Evolutionary conservation across 208 protist species (phyloP).

Genomic region (Crithidia bombi): DNA sequence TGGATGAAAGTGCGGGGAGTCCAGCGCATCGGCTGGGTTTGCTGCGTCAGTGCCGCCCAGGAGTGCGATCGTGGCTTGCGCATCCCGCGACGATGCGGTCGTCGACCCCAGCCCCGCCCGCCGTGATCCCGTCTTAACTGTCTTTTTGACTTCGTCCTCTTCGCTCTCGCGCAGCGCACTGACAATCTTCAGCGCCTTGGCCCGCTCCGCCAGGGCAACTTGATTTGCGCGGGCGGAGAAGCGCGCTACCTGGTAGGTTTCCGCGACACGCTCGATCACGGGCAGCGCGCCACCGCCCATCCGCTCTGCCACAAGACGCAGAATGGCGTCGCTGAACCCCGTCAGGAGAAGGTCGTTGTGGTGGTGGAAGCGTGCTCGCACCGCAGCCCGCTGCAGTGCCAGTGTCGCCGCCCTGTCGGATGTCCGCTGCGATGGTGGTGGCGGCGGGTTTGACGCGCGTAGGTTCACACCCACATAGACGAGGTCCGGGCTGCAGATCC

Average conservation of each 20-base stretch:
- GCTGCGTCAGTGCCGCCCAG: neutral
- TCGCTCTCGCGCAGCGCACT: constrained; percentile 22
- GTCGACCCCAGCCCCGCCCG: neutral
- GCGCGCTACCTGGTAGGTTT: constrained; percentile 72
- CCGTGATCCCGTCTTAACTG: neutral
- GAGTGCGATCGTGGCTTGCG: neutral
- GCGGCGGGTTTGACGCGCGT: constrained; percentile 16
- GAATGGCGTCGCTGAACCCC: constrained; percentile 92
- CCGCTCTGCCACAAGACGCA: constrained; percentile 93
- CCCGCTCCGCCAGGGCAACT: constrained; percentile 26
- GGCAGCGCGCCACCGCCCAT: constrained; percentile 59
- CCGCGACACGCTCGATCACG: constrained; percentile 83
- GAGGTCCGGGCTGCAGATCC: constrained; percentile 84
- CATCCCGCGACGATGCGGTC: neutral
- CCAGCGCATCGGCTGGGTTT: too few species aligned
- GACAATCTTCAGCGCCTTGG: constrained; percentile 36
- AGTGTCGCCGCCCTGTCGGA: neutral
- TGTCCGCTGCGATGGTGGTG: neutral
- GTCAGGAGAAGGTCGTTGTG: constrained; percentile 91
- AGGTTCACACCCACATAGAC: constrained; percentile 89
- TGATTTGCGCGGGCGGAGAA: constrained; percentile 26
- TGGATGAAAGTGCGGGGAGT: neutral
- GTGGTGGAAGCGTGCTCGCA: constrained; percentile 55
- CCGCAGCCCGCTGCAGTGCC: constrained; percentile 16
- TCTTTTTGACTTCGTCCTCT: neutral